Conservation (phyloP, 148 eudicot genomes). For the Arctostaphylos glauca region DNA sequence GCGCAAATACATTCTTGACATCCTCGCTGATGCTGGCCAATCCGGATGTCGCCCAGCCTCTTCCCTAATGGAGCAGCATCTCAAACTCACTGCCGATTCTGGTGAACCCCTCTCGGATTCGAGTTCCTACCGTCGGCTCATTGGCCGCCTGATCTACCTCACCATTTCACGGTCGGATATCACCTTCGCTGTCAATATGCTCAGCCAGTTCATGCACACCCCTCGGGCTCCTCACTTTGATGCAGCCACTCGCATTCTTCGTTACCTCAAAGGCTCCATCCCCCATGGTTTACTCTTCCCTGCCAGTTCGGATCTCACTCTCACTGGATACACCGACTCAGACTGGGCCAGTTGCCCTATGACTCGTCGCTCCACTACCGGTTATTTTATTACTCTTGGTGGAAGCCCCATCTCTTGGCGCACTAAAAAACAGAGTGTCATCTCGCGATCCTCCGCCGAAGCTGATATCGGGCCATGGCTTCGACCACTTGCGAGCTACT, state of each 20-base stretch:
- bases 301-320: not conserved
- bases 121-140: not conserved
- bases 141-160: not conserved
- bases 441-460: not conserved
- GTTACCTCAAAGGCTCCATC: not conserved
- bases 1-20: not conserved
- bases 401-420: too few relatives aligned
- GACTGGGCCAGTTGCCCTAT: too few relatives aligned
- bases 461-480: slow-evolving; percentile 6
- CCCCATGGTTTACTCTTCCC: not conserved
- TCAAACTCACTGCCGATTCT: too few relatives aligned
- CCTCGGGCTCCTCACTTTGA: not conserved
- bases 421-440: not conserved
- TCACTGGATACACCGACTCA: not conserved
- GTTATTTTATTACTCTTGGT: not conserved
- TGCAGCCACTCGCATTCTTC: not conserved
- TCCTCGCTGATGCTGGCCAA: not conserved
- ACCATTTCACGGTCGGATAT: too few relatives aligned
- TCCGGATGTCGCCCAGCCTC: not conserved
- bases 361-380: too few relatives aligned
- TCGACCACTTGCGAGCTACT: not conserved
- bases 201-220: not conserved
- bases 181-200: not conserved
- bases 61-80: not conserved
- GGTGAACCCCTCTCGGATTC: not conserved